Conservation (phyloP, 371 early-diverging fungal species). For the Circinella minor region DNA sequence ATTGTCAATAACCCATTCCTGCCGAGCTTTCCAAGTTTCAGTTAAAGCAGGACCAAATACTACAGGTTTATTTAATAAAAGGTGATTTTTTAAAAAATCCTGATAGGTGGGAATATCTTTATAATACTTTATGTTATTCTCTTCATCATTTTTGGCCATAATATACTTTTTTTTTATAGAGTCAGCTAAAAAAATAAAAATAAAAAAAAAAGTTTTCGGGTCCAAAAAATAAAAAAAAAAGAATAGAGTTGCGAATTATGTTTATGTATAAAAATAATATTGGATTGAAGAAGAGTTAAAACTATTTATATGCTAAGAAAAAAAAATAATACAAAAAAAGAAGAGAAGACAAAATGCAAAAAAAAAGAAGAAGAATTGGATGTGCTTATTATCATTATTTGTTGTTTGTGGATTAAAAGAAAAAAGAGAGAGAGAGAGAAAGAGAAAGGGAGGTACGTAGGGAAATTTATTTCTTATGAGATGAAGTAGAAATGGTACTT, state of each 20-base stretch:
- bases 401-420: background rate
- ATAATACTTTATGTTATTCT: slow-evolving; percentile 29
- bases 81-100: slow-evolving; percentile 56
- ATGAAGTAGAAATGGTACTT: slow-evolving; percentile 15
- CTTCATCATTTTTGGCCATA: background rate
- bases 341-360: background rate
- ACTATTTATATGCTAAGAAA: no score
- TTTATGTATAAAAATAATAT: no score
- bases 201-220: no score
- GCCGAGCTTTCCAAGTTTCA: slow-evolving; percentile 61
- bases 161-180: no score
- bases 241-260: no score
- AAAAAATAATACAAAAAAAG: no score
- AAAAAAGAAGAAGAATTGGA: slow-evolving; percentile 3
- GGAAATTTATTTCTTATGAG: slow-evolving; percentile 15
- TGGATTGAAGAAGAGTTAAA: no score
- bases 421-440: background rate
- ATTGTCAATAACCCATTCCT: slow-evolving; percentile 58
- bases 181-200: no score
- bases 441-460: background rate
- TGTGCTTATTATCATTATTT: background rate
- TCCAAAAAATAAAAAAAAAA: no score
- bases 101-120: slow-evolving; percentile 47
- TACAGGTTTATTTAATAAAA: slow-evolving; percentile 65
- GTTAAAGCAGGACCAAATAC: slow-evolving; percentile 64